Percentiles rank a stretch among this genome's conserved stretches.
Evolutionary conservation across 352 stramenopile genomes (phyloP).

Genomic region (Globisporangium okanoganense): DNA sequence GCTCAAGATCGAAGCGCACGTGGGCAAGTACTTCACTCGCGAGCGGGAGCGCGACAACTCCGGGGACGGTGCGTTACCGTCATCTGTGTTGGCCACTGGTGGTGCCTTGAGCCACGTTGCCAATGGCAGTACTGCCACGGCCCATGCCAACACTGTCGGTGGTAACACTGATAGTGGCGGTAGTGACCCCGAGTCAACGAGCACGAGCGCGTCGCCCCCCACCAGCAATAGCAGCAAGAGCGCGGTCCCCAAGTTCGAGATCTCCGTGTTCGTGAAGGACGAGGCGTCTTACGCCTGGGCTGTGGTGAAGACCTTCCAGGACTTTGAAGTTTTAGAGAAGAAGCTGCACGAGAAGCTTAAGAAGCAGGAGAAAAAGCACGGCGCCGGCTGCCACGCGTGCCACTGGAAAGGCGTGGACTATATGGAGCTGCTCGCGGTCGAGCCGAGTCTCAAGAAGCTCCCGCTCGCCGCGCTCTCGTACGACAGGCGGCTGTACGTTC

Average conservation of each 20-base stretch:
- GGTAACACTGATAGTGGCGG: not conserved
- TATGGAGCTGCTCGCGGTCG: conserved; percentile 42
- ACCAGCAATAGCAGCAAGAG: conserved; percentile 17
- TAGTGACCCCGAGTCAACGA: conserved; percentile 13
- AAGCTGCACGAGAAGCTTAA: conserved; percentile 56
- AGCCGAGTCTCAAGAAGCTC: conserved; percentile 46
- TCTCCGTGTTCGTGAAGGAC: conserved; percentile 57
- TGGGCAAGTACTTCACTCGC: conserved; percentile 69
- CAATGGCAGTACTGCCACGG: too few relatives aligned
- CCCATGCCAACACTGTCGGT: too few relatives aligned
- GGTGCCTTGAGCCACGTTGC: too few relatives aligned
- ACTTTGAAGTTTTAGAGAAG: conserved; percentile 73
- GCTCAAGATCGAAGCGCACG: conserved; percentile 56
- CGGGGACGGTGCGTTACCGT: not conserved
- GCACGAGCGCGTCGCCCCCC: not conserved
- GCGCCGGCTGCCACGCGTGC: conserved; percentile 26
- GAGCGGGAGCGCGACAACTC: conserved; percentile 22
- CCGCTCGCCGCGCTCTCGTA: conserved; percentile 36
- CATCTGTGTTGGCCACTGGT: not conserved
- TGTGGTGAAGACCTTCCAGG: conserved; percentile 60
- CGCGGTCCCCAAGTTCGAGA: conserved; percentile 28
- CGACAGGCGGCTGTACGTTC: conserved; percentile 55
- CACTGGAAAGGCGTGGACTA: conserved; percentile 80
- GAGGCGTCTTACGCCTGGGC: conserved; percentile 61
- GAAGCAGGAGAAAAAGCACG: conserved; percentile 71